Conservation (phyloP, 2,329 filamentous ascomycete species). For the Catunica adiposa region DNA sequence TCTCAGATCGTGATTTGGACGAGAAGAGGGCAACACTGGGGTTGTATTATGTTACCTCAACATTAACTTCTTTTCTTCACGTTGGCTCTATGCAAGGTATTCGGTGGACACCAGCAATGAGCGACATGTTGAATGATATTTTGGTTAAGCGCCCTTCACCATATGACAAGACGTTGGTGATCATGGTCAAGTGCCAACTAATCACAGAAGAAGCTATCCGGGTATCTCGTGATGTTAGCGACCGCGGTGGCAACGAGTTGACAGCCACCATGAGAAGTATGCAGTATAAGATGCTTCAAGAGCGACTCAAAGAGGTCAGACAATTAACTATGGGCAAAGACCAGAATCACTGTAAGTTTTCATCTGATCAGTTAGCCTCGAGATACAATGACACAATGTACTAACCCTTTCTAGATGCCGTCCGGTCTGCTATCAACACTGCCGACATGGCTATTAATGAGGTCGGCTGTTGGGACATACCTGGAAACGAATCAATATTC, state of each 20-base stretch:
- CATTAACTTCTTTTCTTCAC: constrained; percentile 14
- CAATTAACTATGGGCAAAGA: background rate
- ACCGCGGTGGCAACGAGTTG: background rate
- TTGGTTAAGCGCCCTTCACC: constrained; percentile 16
- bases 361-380: background rate
- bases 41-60: constrained; percentile 18
- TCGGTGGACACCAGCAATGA: constrained; percentile 37
- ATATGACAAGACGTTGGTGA: constrained; percentile 6
- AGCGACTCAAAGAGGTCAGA: constrained; percentile 10
- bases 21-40: constrained; percentile 12
- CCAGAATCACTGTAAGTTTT: constrained; percentile 8
- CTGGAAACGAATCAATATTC: constrained; percentile 4
- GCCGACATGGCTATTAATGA: constrained; percentile 12
- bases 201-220: constrained; percentile 9
- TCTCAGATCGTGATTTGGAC: constrained; percentile 14
- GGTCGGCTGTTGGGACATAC: constrained; percentile 10
- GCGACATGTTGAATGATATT: constrained; percentile 34
- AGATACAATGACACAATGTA: too few relatives aligned
- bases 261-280: constrained; percentile 9
- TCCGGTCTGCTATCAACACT: constrained; percentile 7
- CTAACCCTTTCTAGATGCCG: constrained; percentile 5
- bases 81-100: constrained; percentile 26
- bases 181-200: constrained; percentile 11
- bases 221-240: constrained; percentile 8
- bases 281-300: constrained; percentile 12